phyloP scores from a whole-genome alignment of 441 rosid genomes.

The Pelargonium fulgidum region DNA sequence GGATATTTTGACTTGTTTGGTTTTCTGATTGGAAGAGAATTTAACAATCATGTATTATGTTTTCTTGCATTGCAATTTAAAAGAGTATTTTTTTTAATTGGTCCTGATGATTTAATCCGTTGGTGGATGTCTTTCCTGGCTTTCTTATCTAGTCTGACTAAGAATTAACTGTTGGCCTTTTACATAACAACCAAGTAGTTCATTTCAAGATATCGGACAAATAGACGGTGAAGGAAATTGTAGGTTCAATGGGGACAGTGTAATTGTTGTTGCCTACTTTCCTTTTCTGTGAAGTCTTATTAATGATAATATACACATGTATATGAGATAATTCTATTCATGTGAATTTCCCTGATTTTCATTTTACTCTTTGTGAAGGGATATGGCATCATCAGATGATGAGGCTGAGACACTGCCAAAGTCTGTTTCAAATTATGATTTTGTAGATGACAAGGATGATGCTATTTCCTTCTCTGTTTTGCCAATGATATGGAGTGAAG shows the following conservation, averaged over 20 bases:
- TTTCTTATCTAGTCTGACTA: background rate
- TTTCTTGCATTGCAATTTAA: background rate
- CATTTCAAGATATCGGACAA: background rate
- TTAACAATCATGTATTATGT: background rate
- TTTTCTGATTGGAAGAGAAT: background rate
- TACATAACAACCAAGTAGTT: background rate
- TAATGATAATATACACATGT: background rate
- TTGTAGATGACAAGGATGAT: conserved; percentile 46
- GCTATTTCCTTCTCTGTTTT: conserved; percentile 52
- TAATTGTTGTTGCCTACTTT: background rate
- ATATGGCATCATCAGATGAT: conserved; percentile 50
- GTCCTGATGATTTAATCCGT: background rate
- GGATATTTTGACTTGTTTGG: background rate
- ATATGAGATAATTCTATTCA: background rate
- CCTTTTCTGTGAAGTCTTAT: background rate
- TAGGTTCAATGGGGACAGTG: background rate
- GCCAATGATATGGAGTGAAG: conserved; percentile 50
- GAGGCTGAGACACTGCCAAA: conserved; percentile 45
- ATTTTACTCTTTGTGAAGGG: background rate
- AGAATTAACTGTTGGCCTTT: background rate
- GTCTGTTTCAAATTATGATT: conserved; percentile 50
- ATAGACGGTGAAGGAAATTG: background rate
- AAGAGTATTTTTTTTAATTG: background rate
- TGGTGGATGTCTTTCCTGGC: background rate
- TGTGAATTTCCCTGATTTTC: background rate